Percentiles rank a stretch among this genome's conserved stretches.
Conservation (phyloP, 1,139 yeast species). For the Blastobotrys illinoisensis region DNA sequence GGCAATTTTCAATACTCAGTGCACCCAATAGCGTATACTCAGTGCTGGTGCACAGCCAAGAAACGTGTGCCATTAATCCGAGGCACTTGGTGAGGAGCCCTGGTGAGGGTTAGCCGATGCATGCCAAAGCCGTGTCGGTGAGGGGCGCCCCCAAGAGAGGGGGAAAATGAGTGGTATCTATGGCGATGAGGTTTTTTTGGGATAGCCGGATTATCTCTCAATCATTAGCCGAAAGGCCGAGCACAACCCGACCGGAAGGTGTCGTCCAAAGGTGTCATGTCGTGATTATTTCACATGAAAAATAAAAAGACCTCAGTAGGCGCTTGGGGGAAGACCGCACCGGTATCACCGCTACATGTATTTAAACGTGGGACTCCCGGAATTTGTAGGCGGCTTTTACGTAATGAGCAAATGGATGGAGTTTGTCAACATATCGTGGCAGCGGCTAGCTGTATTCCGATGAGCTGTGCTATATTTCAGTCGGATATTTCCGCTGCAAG, state of each 20-base stretch:
- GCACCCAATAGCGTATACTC: too few species aligned
- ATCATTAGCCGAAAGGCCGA: background rate
- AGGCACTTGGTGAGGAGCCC: background rate
- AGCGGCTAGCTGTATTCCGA: background rate
- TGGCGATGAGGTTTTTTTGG: background rate
- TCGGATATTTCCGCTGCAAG: background rate
- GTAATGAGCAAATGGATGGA: too few species aligned
- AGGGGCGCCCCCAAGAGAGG: background rate
- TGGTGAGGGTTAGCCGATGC: background rate
- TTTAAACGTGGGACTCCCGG: background rate
- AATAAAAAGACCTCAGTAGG: too few species aligned
- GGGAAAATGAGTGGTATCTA: background rate
- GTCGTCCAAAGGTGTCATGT: background rate
- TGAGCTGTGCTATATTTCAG: background rate
- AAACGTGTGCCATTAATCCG: background rate
- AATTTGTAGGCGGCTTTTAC: background rate
- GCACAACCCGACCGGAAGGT: background rate
- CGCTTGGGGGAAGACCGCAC: too few species aligned
- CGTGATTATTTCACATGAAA: background rate
- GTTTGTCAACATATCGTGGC: background rate
- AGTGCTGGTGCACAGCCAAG: too few species aligned
- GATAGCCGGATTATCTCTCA: background rate
- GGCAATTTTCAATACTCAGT: too few species aligned
- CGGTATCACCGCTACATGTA: background rate
- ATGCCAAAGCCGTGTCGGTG: background rate